These are phyloP conservation scores for Tirmania nivea DNA, from an alignment of 495 filamentous ascomycete species.

Conservation along the genomic window DNA sequence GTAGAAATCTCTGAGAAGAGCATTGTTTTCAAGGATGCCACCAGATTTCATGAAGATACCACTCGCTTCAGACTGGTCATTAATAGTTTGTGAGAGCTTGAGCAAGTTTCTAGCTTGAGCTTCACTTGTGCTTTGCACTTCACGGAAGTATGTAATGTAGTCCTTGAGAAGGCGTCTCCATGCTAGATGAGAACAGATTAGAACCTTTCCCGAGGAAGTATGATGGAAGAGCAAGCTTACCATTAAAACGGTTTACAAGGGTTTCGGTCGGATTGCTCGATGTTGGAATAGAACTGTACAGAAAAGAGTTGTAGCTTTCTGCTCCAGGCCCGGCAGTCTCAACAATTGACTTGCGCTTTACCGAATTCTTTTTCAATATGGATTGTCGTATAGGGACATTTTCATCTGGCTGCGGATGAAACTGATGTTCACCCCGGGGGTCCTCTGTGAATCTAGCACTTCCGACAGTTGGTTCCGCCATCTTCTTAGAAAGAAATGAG, in stretches of 20 bases:
- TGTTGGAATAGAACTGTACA: conserved; percentile 75
- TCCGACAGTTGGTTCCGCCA: not conserved
- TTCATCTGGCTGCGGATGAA: not conserved
- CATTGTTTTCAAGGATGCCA: conserved; percentile 66
- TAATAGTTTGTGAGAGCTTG: conserved; percentile 64
- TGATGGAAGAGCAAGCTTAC: conserved; percentile 28
- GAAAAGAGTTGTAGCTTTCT: conserved; percentile 61
- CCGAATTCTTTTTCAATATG: conserved; percentile 72
- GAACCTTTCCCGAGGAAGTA: not conserved
- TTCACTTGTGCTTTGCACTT: conserved; percentile 81
- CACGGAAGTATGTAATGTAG: conserved; percentile 80
- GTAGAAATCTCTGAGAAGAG: conserved; percentile 62
- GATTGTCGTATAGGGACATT: conserved; percentile 7
- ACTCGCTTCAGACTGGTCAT: conserved; percentile 50
- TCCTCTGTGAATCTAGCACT: conserved; percentile 10
- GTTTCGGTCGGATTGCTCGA: conserved; percentile 71
- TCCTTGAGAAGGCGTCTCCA: conserved; percentile 95
- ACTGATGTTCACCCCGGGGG: not conserved
- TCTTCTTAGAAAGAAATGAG: too few relatives aligned
- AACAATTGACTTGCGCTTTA: conserved; percentile 39
- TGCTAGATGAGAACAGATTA: conserved; percentile 27
- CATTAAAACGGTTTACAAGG: conserved; percentile 72
- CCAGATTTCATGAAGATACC: conserved; percentile 48
- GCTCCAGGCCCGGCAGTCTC: conserved; percentile 35
- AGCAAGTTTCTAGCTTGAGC: conserved; percentile 57